phyloP scores from a whole-genome alignment of 345 rosid genomes.

The Gossypium longicalyx region DNA sequence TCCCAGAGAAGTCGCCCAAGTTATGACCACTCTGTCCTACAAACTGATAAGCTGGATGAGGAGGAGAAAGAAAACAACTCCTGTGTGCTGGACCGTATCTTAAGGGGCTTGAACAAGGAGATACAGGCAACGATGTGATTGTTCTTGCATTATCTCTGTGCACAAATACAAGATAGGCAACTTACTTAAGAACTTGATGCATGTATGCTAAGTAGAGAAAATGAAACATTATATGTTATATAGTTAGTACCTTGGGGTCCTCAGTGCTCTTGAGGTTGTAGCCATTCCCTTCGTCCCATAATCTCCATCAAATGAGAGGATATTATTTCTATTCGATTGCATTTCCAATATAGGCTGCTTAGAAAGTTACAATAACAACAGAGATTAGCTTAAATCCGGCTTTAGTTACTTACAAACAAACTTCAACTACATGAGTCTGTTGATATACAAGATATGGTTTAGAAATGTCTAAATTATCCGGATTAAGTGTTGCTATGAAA shows the following conservation, averaged over 20 bases:
- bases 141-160: constrained; percentile 66
- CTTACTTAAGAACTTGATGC: constrained; percentile 6
- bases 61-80: constrained; percentile 78
- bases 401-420: not conserved
- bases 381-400: constrained; percentile 16
- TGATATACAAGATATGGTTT: not conserved
- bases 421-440: not conserved
- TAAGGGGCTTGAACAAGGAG: constrained; percentile 89
- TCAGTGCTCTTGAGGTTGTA: constrained; percentile 35
- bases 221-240: not conserved
- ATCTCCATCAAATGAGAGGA: constrained; percentile 39
- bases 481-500: not conserved
- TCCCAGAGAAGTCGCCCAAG: constrained; percentile 44
- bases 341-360: constrained; percentile 70
- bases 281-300: constrained; percentile 37
- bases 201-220: not conserved
- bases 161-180: constrained; percentile 2
- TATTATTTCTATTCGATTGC: constrained; percentile 45
- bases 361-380: constrained; percentile 1
- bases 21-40: constrained; percentile 50
- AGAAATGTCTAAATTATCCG: not conserved
- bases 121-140: constrained; percentile 79
- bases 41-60: constrained; percentile 53
- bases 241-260: constrained; percentile 52
- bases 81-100: constrained; percentile 54